Evolutionary conservation across 345 rosid species (phyloP).

Genomic region (Noccaea bulbosa): DNA sequence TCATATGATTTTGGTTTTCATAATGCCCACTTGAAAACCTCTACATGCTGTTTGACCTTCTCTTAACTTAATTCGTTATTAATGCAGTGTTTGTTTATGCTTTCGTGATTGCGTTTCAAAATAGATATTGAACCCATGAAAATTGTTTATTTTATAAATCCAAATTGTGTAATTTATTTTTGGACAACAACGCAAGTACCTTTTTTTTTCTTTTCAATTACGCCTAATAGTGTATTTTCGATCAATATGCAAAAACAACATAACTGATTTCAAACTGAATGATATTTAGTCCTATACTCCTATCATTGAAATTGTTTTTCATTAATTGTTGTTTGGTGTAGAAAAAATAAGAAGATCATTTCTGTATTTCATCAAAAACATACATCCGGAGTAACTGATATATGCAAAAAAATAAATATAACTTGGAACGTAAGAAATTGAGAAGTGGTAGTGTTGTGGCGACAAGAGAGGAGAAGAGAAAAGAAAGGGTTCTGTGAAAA

Average conservation of each 20-base stretch:
- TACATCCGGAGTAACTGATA: background rate
- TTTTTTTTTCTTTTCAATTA: background rate
- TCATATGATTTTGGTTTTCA: constrained; percentile 40
- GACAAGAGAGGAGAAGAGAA: background rate
- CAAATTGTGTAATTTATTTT: background rate
- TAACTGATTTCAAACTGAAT: background rate
- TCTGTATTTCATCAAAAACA: background rate
- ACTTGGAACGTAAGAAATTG: constrained; percentile 25
- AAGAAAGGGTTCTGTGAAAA: no score
- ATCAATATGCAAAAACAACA: background rate
- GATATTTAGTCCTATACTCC: no score
- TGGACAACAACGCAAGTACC: background rate
- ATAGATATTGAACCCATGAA: background rate
- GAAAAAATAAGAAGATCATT: background rate
- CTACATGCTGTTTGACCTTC: constrained; percentile 35
- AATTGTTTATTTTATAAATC: no score
- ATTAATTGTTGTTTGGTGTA: background rate
- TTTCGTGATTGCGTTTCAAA: constrained; percentile 28
- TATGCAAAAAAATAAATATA: background rate
- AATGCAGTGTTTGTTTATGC: constrained; percentile 35
- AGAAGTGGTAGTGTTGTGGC: constrained; percentile 5
- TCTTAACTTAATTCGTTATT: constrained; percentile 20
- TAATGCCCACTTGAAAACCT: constrained; percentile 38
- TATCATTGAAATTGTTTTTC: no score
- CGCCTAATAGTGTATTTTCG: background rate